These are phyloP conservation scores for Cubamyces sp. DNA, from an alignment of 768 basidiomycete species.

Conservation along the genomic window DNA sequence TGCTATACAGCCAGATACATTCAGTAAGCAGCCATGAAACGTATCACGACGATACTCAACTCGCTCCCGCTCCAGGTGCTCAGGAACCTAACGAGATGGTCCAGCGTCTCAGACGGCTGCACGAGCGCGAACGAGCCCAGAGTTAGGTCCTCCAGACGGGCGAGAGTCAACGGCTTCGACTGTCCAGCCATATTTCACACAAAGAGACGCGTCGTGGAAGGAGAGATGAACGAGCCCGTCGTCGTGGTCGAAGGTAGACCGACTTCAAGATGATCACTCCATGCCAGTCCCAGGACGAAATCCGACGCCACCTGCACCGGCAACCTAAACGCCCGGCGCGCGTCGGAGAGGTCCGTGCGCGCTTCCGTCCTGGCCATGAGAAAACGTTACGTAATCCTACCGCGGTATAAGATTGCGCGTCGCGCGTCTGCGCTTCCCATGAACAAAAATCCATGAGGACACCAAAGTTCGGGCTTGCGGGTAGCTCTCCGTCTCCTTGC, in stretches of 20 bases:
- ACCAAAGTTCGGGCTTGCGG: constrained; percentile 90
- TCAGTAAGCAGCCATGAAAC: neutral
- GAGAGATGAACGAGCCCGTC: neutral
- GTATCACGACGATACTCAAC: constrained; percentile 45
- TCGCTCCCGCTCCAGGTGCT: constrained; percentile 89
- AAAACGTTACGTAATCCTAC: constrained; percentile 47
- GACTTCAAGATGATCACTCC: neutral
- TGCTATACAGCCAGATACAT: constrained; percentile 46
- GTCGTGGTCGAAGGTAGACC: neutral
- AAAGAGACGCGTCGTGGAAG: neutral
- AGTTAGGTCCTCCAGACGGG: constrained; percentile 62
- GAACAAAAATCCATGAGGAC: constrained; percentile 87
- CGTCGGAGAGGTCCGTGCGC: constrained; percentile 9
- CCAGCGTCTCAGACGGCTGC: constrained; percentile 62
- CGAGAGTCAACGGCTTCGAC: constrained; percentile 50
- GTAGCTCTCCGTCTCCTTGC: constrained; percentile 84
- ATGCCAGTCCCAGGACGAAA: neutral
- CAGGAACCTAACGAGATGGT: constrained; percentile 76
- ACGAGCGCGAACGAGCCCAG: constrained; percentile 65
- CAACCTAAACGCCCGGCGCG: constrained; percentile 12
- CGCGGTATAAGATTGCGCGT: constrained; percentile 31
- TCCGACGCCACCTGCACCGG: constrained; percentile 7
- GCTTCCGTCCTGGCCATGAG: constrained; percentile 36
- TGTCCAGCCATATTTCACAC: constrained; percentile 50
- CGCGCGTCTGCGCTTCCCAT: constrained; percentile 34